Conservation (phyloP, 495 filamentous ascomycete species). For the Podospora anserina region DNA sequence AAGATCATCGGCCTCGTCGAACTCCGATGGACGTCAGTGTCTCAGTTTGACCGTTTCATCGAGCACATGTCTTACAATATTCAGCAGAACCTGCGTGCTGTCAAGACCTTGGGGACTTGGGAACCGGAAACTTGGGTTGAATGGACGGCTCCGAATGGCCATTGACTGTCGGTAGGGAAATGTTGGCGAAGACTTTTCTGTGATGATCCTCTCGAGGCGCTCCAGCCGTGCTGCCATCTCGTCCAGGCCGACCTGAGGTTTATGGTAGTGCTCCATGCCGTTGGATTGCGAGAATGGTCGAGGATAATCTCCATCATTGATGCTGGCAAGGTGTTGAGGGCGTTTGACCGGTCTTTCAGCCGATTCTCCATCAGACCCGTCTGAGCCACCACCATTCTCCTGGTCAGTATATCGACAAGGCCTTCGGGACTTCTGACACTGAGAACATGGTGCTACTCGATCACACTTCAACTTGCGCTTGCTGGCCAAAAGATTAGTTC, state of each 20-base stretch:
- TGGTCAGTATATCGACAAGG: constrained; percentile 37
- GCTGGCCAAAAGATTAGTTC: constrained; percentile 8
- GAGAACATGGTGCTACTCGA: constrained; percentile 53
- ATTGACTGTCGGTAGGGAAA: constrained; percentile 31
- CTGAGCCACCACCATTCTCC: constrained; percentile 31
- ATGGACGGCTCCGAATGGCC: constrained; percentile 34
- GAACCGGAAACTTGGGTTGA: constrained; percentile 34
- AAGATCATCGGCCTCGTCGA: constrained; percentile 39
- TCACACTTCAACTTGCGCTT: constrained; percentile 60
- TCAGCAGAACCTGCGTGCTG: constrained; percentile 29
- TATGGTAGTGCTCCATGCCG: constrained; percentile 9
- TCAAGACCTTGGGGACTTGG: constrained; percentile 26
- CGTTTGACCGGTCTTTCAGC: constrained; percentile 35
- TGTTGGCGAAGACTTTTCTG: constrained; percentile 22
- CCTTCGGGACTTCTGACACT: constrained; percentile 52
- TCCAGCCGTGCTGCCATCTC: constrained; percentile 35
- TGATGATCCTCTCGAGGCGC: constrained; percentile 32
- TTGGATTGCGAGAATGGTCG: constrained; percentile 2
- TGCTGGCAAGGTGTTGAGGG: not conserved
- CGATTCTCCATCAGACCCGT: constrained; percentile 35
- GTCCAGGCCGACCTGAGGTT: constrained; percentile 26
- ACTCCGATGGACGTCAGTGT: constrained; percentile 24
- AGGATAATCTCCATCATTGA: not conserved
- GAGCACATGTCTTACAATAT: constrained; percentile 30
- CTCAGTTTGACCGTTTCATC: not conserved